Conservation (phyloP, 768 basidiomycete genomes). For the Russula virescens region DNA sequence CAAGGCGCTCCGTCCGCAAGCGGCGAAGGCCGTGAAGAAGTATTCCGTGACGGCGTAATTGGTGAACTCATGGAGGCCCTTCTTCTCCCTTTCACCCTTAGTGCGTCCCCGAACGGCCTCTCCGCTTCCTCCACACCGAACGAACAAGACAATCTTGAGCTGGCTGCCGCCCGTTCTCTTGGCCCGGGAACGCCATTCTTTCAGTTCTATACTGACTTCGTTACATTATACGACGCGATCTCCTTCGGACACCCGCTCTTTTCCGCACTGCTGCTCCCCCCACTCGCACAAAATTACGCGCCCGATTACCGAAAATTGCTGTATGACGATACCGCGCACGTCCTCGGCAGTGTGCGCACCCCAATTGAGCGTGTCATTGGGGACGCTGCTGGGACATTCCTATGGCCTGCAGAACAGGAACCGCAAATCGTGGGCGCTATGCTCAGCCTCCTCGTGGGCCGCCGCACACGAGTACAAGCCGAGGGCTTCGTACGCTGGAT, state of each 20-base stretch:
- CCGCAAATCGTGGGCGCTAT: constrained; percentile 58
- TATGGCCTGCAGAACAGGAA: constrained; percentile 67
- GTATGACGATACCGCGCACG: constrained; percentile 74
- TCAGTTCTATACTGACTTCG: constrained; percentile 89
- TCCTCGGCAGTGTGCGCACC: constrained; percentile 54
- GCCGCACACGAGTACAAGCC: constrained; percentile 30
- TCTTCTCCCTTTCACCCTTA: constrained; percentile 48
- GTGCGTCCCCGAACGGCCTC: constrained; percentile 27
- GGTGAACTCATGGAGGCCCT: constrained; percentile 52
- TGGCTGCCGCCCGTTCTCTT: constrained; percentile 52
- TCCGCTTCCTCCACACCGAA: constrained; percentile 23
- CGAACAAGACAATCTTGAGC: constrained; percentile 39
- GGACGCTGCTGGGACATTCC: constrained; percentile 50
- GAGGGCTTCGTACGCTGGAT: constrained; percentile 60
- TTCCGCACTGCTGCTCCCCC: constrained; percentile 65
- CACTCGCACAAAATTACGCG: constrained; percentile 70
- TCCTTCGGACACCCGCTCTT: constrained; percentile 83
- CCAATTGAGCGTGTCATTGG: constrained; percentile 48
- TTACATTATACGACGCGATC: constrained; percentile 84
- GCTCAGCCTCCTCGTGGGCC: constrained; percentile 45
- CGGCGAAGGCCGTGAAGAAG: constrained; percentile 37
- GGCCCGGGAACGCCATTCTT: constrained; percentile 74
- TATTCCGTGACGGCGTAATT: constrained; percentile 75
- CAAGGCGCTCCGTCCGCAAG: constrained; percentile 30
- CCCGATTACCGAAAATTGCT: constrained; percentile 78